phyloP scores from a whole-genome alignment of 176 grass and related monocot species.

The Chloris gayana region DNA sequence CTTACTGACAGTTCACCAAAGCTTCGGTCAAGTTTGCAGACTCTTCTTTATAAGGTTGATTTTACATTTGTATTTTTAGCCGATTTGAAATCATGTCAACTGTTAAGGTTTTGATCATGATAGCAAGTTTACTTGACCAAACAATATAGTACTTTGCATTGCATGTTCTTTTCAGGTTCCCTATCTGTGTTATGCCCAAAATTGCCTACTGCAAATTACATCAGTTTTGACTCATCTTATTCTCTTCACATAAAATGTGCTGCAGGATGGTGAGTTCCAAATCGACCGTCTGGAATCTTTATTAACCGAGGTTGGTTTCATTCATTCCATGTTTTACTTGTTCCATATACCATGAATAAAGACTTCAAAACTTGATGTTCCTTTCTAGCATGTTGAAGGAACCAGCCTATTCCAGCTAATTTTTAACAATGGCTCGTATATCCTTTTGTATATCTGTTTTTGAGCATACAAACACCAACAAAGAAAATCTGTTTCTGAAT shows the following conservation, averaged over 20 bases:
- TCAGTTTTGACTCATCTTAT: slow-evolving; percentile 33
- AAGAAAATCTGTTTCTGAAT: not conserved
- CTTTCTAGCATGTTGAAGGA: slow-evolving; percentile 23
- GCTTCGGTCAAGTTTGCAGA: slow-evolving; percentile 74
- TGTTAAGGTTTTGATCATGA: not conserved
- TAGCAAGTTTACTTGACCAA: slow-evolving; percentile 16
- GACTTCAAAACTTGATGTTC: not conserved
- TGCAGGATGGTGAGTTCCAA: slow-evolving; percentile 84
- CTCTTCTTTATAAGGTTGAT: slow-evolving; percentile 89
- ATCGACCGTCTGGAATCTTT: slow-evolving; percentile 96
- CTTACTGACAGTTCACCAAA: slow-evolving; percentile 92
- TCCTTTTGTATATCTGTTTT: not conserved
- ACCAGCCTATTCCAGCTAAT: not conserved
- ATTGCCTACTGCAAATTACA: slow-evolving; percentile 32
- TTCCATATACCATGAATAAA: slow-evolving; percentile 15
- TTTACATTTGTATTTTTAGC: slow-evolving; percentile 17
- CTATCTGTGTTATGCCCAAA: not conserved
- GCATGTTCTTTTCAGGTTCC: slow-evolving; percentile 6
- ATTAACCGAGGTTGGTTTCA: slow-evolving; percentile 73
- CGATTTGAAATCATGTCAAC: slow-evolving; percentile 9
- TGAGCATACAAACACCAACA: not conserved
- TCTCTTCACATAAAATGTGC: slow-evolving; percentile 29
- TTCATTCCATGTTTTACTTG: not conserved
- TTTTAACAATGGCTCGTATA: not conserved
- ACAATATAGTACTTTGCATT: not conserved